Evolutionary conservation across 2,329 filamentous ascomycete genomes (phyloP).

Genomic region (Botryosphaeria dothidea): DNA sequence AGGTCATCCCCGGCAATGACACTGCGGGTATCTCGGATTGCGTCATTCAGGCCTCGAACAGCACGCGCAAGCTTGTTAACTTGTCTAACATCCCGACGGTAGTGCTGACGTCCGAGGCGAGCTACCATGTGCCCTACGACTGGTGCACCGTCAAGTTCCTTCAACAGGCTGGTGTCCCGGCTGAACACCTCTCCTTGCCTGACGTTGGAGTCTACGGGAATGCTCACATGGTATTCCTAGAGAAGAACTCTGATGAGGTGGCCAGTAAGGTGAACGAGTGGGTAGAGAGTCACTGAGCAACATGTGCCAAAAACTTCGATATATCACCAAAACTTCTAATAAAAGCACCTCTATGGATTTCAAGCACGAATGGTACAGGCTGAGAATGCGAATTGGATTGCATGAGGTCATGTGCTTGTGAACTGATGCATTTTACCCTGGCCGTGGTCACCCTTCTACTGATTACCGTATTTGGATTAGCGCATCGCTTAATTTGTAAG

Average conservation of each 20-base stretch:
- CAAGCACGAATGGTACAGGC: too few relatives aligned
- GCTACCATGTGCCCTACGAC: slow-evolving; percentile 17
- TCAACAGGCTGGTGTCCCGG: slow-evolving; percentile 1
- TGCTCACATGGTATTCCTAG: background rate
- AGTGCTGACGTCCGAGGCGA: slow-evolving; percentile 6
- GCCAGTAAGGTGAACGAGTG: background rate
- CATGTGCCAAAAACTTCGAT: background rate
- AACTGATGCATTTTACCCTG: too few relatives aligned
- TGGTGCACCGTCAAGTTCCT: slow-evolving; percentile 18
- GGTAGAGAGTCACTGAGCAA: slow-evolving; percentile 2
- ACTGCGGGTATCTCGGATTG: background rate
- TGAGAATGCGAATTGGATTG: too few relatives aligned
- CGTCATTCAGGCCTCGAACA: slow-evolving; percentile 1
- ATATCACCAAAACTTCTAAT: background rate
- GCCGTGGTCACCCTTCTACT: too few relatives aligned
- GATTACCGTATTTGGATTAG: too few relatives aligned
- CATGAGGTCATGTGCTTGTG: too few relatives aligned
- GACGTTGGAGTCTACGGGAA: background rate
- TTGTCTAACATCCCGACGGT: slow-evolving; percentile 2
- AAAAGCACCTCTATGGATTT: too few relatives aligned
- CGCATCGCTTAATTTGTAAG: too few relatives aligned
- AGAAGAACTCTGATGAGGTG: slow-evolving; percentile 7
- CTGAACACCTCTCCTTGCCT: background rate
- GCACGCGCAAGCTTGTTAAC: slow-evolving; percentile 3
- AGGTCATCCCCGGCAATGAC: background rate